Percentiles rank a stretch among this genome's conserved stretches.
Conservation (phyloP, 2,329 filamentous ascomycete species). For the Penicillium capsulatum region DNA sequence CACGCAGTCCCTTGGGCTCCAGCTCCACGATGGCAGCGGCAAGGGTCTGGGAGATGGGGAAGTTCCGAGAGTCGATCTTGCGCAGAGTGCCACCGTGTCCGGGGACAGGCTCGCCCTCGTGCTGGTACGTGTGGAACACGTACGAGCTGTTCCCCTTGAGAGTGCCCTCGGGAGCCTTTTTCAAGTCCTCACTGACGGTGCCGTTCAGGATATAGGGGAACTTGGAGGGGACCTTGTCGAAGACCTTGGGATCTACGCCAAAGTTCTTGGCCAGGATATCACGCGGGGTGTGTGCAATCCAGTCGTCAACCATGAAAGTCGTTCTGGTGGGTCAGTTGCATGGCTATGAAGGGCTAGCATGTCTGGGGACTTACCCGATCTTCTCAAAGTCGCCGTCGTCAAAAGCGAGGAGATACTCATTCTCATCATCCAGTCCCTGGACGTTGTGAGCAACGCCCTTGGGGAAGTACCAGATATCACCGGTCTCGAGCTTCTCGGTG, state of each 20-base stretch:
- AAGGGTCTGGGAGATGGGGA: conserved; percentile 62
- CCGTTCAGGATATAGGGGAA: conserved; percentile 61
- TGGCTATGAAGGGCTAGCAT: background rate
- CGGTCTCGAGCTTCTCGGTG: conserved; percentile 55
- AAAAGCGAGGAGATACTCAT: conserved; percentile 64
- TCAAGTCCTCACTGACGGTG: conserved; percentile 44
- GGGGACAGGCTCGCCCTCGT: conserved; percentile 54
- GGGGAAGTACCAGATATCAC: conserved; percentile 67
- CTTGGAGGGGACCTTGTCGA: conserved; percentile 54
- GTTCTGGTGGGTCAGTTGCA: conserved; percentile 43
- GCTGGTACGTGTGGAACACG: conserved; percentile 57
- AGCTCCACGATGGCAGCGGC: conserved; percentile 62
- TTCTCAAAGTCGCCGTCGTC: conserved; percentile 65
- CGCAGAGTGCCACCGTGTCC: conserved; percentile 59
- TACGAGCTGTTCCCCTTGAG: conserved; percentile 58
- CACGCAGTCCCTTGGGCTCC: conserved; percentile 59
- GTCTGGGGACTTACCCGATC: conserved; percentile 45
- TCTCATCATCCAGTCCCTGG: conserved; percentile 60
- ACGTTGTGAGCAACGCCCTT: conserved; percentile 62
- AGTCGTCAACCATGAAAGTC: conserved; percentile 68
- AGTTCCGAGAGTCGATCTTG: conserved; percentile 64
- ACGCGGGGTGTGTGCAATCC: conserved; percentile 63
- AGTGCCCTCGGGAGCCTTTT: conserved; percentile 48
- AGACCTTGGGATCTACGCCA: conserved; percentile 57
- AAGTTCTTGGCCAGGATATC: conserved; percentile 66